Base-by-base conservation (phyloP, 768 basidiomycete species). In the Phaffia australis region DNA sequence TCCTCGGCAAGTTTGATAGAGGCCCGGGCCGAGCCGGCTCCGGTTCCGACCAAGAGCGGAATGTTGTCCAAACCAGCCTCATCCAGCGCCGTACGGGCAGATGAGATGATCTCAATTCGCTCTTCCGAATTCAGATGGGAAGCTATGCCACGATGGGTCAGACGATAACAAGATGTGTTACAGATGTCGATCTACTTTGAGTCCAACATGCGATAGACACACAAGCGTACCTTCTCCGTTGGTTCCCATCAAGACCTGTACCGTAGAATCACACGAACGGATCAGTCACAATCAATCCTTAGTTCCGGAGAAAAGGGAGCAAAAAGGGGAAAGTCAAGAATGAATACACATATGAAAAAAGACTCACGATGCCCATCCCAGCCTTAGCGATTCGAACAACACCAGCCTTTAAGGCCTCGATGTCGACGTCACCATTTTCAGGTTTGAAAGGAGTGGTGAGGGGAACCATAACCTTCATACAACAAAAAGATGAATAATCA, bases 1-100 rank as follows among this genome's bases (percentile, higher is more conserved):
- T 90, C 86, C 14, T 76, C 74, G 71, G 84, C 85, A 19, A 91
- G 80, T 72, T 80, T 76, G 76, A 82, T 81, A 46, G 88, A 89
- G 75, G 89, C 87, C 21, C 84, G 80, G 0, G 87, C 85, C 1
- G 52, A 48, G 29, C 29, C 23, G 51, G 47, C 86, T 1, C 90
- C 90, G 5, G 88, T 89, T 1, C 90, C 90, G 6, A 87, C 89
- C 67, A 91, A 83, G 52, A 92, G 81, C 18, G 86, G 75, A 50
- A 84, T 81, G 50, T 85, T 77, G 57, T 81, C 74, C 75, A 86
- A 87, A 2, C 87, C 86, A 68, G 85, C 83, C 62, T 82, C 79
- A 73, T 90, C 83, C 15, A 92, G 80, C 1, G 87, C 88, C 62
- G 83, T 75, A 27, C 88, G 81, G 0, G 87, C 86, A 50, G 86